Percentiles rank a stretch among this genome's conserved stretches.
Conservation (phyloP, 192 early-diverging fungal species). For the Radiomyces spectabilis region DNA sequence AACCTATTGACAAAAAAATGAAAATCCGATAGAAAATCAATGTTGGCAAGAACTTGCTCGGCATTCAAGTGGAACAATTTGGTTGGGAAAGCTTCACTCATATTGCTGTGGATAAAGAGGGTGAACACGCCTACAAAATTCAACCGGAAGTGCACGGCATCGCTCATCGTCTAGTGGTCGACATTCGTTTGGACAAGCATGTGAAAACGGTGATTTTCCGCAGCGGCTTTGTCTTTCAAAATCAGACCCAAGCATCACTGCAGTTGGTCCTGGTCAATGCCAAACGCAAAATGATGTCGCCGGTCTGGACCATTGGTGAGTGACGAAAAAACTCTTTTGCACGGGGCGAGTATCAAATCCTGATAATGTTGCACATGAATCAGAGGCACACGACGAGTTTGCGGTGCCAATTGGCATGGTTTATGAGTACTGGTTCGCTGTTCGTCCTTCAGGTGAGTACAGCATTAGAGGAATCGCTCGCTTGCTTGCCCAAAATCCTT, state of each 20-base stretch:
- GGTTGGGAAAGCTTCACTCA: conserved; percentile 70
- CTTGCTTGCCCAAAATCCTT: not conserved
- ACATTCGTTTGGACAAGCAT: conserved; percentile 62
- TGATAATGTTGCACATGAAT: conserved; percentile 4
- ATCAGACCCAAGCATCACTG: conserved; percentile 51
- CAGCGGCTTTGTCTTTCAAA: conserved; percentile 59
- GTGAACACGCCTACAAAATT: conserved; percentile 54
- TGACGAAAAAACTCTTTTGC: no score
- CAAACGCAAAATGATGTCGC: conserved; percentile 20
- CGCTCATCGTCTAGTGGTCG: conserved; percentile 64
- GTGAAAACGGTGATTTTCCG: conserved; percentile 77
- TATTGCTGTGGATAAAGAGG: conserved; percentile 72
- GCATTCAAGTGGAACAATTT: conserved; percentile 45
- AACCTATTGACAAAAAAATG: no score
- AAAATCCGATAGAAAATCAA: not conserved
- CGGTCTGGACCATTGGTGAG: conserved; percentile 10
- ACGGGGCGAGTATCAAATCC: conserved; percentile 12
- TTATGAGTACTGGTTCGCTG: conserved; percentile 56
- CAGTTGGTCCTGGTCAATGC: conserved; percentile 47
- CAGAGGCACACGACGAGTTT: conserved; percentile 50
- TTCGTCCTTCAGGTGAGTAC: conserved; percentile 52
- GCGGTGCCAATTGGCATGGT: conserved; percentile 66
- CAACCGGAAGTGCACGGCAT: conserved; percentile 56
- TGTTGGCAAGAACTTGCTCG: conserved; percentile 32
- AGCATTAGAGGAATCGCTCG: not conserved